Evolutionary conservation across 1,284 basidiomycete species (phyloP), one percentile per base, ranked within the genome.

Genomic region (Cutaneotrichosporon sp.): DNA sequence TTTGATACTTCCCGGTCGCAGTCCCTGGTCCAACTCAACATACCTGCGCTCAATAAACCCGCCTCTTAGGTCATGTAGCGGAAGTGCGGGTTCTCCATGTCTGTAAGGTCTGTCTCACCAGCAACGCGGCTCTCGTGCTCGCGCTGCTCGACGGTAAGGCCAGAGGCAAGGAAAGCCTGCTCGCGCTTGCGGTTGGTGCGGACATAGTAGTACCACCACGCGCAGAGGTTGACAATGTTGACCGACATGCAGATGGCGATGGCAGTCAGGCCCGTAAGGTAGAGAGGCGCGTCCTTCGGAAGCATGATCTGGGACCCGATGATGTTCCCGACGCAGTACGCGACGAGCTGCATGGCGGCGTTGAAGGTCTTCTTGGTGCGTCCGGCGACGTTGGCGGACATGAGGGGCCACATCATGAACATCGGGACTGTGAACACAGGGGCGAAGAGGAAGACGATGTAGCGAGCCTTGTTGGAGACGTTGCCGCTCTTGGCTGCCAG

Each of bases 281-380:
- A 63, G 17, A 50, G 45, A 2, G 62, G 62, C 14, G 60, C 60
- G 39, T 64, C 62, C 19, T 20, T 33, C 16, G 55, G 47, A 10
- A 52, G 44, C 50, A 64, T 55, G 16, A 60, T 55, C 44, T 63
- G 62, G 6, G 61, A 58, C 11, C 64, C 64, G 31, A 62, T 24
- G 16, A 50, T 45, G 51, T 60, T 66, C 10, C 64, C 64, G 10
- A 46, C 49, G 38, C 61, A 64, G 61, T 60, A 66, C 7, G 49
- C 50, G 46, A 64, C 57, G n/a, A 60, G 45, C 8, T 14, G 46
- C 1, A 29, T 52, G 16, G 51, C 59, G 4, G 39, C 27, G 27
- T 62, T 46, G 44, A 56, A 61, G 14, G 57, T 48, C 55, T 66
- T 66, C 55, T 66, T 66, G 35, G 62, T 66, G 35, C 64, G 55